Evolutionary conservation across 768 basidiomycete species (phyloP).

Genomic region (Mycena filopes): DNA sequence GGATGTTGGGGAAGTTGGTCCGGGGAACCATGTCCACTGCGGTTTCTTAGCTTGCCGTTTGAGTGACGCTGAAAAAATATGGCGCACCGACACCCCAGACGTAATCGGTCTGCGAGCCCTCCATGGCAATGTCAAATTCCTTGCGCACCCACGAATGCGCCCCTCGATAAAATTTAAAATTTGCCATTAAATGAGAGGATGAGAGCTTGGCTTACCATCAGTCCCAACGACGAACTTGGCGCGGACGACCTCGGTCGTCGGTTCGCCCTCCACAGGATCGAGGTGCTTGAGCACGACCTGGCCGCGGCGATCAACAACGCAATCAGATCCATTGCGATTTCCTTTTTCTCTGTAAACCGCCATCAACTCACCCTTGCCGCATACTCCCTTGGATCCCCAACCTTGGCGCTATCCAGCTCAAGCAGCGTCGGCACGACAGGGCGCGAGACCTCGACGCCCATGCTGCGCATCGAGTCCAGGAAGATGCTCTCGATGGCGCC

Average conservation of each 20-base stretch:
- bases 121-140: constrained; percentile 70
- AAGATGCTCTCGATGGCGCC: constrained; percentile 72
- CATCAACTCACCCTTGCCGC: constrained; percentile 49
- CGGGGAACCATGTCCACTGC: constrained; percentile 70
- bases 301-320: neutral
- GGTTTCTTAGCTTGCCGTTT: neutral
- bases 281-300: constrained; percentile 61
- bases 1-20: constrained; percentile 84
- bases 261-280: constrained; percentile 43
- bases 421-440: constrained; percentile 62
- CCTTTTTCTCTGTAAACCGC: neutral
- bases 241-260: constrained; percentile 64
- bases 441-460: constrained; percentile 61
- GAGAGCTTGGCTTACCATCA: constrained; percentile 61
- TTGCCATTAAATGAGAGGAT: neutral
- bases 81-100: constrained; percentile 76
- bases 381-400: constrained; percentile 52
- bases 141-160: constrained; percentile 90
- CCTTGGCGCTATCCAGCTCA: constrained; percentile 53
- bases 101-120: constrained; percentile 81
- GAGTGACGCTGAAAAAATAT: too few species aligned
- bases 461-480: constrained; percentile 60
- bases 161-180: constrained; percentile 50
- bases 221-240: constrained; percentile 83
- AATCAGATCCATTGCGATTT: neutral